Evolutionary conservation across 164 flowering plant genomes (phyloP), one percentile per base, ranked within the genome.

Genomic region (Vitis vinifera): DNA sequence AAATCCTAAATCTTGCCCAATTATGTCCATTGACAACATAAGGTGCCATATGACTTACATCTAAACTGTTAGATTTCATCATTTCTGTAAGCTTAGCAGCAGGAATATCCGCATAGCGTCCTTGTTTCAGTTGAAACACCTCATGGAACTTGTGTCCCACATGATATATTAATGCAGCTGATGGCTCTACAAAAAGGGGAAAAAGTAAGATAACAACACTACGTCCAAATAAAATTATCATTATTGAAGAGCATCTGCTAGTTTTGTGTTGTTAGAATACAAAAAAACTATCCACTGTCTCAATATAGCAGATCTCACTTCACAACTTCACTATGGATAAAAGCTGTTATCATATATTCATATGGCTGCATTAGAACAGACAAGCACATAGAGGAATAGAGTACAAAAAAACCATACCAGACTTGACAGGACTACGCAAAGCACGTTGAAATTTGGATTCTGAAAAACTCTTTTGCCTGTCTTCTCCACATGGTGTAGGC

Each of bases 51-150:
- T 15, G 65, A 66, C 70, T 80, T 88, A 89, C 98, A 82, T 93
- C 96, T 76, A 93, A 80, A 79, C 86, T 89, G 69, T 80, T 88
- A 61, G 87, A 75, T 72, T 89, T 93, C 89, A 88, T 79, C 83
- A 93, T 79, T 70, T 93, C 99, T 27, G 91, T 79, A 57, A 91
- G 83, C 76, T 88, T 91, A 17, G 93, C 75, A 49, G 89, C 80
- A n/a, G 87, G 85, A 71, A 88, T 77, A 78, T 89, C 94, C 0
- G 84, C 73, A 75, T 84, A 86, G 17, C 82, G 71, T 62, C 89
- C 91, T 70, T 88, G 89, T 75, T 83, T 89, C 55, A 83, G 66
- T 73, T 88, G 94, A 82, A 89, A 89, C 27, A 86, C 91, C 75
- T 89, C 94, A 68, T 89, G 88, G 69, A 86, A 85, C 68, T 88